Evolutionary conservation across 148 eudicot genomes (phyloP), one percentile per base, ranked within the genome.

Genomic region (Polygonum maritimum): DNA sequence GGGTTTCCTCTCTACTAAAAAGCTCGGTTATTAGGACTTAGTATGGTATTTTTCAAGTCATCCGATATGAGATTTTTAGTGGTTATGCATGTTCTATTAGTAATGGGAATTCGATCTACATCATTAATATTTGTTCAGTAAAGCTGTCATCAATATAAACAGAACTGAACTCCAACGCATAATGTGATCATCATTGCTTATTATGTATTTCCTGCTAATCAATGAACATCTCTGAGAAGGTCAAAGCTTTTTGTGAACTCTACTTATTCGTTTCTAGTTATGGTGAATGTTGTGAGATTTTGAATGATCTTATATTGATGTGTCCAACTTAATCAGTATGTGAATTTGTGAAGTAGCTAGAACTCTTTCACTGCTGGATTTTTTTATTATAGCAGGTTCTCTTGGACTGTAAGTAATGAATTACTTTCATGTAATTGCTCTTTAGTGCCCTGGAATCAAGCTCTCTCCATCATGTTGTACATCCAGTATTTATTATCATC

Each of bases 361-460:
- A 65, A n/a, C 71, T 18, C 71, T 18, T n/a, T 54, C 22, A n/a
- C n/a, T n/a, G n/a, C n/a, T n/a, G n/a, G n/a, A n/a, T n/a, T n/a
- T n/a, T 54, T 54, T 54, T 54, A n/a, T 5, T 55, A n/a, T 58
- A 16, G 10, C 22, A 8, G 65, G 13, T 14, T 58, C 35, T 22
- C 3, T 58, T 58, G 33, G 35, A 58, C 22, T 1, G 0, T 58
- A 58, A 58, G 9, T 69, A 12, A 41, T 40, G 45, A 38, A 7
- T 38, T 69, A 4, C 31, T 70, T 70, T 70, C 19, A 38, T 70
- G 15, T 70, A 76, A 73, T 79, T 85, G 83, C 81, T 78, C 81
- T 86, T 90, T 92, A 95, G 98, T 90, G 98, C 94, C 48, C 81
- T 95, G 81, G 98, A 95, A 78, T 94, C 98, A 47, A 90, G 96